A percentile compares a stretch with the other conserved stretches of the same genome.
These are phyloP conservation scores for Pisolithus marmoratus DNA, from an alignment of 768 basidiomycete species.

Conservation along the genomic window DNA sequence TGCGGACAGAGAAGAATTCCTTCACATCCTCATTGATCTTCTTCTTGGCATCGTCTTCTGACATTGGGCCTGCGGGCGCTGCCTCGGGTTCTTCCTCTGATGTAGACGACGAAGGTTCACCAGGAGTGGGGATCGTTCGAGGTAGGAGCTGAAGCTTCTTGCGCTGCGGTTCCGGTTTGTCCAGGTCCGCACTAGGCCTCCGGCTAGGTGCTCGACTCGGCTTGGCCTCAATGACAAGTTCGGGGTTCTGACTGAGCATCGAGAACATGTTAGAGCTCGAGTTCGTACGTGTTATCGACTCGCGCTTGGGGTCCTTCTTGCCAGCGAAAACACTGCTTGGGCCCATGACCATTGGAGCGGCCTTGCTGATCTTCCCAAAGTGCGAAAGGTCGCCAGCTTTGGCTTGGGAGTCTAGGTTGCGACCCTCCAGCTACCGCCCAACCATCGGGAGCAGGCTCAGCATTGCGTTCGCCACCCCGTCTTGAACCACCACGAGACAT, in stretches of 20 bases:
- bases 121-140: slow-evolving; percentile 63
- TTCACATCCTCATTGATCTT: slow-evolving; percentile 79
- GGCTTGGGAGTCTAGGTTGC: slow-evolving; percentile 49
- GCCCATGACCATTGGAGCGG: slow-evolving; percentile 70
- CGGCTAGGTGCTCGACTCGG: slow-evolving; percentile 46
- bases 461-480: slow-evolving; percentile 69
- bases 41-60: slow-evolving; percentile 60
- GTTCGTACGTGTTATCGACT: slow-evolving; percentile 72
- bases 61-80: slow-evolving; percentile 39
- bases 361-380: slow-evolving; percentile 82
- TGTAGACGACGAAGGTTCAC: slow-evolving; percentile 38
- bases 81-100: slow-evolving; percentile 47
- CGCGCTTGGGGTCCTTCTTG: slow-evolving; percentile 65
- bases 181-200: slow-evolving; percentile 46
- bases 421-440: slow-evolving; percentile 68
- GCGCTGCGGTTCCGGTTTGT: slow-evolving; percentile 50
- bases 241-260: slow-evolving; percentile 64
- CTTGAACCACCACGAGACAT: slow-evolving; percentile 92
- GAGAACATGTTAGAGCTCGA: slow-evolving; percentile 86
- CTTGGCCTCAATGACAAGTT: slow-evolving; percentile 54
- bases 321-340: slow-evolving; percentile 79
- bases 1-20: slow-evolving; percentile 83
- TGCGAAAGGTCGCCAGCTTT: slow-evolving; percentile 84
- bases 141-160: slow-evolving; percentile 72
- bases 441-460: slow-evolving; percentile 71